Conservation (phyloP, 78 protist genomes). For the Dictyostelium citrinum region DNA sequence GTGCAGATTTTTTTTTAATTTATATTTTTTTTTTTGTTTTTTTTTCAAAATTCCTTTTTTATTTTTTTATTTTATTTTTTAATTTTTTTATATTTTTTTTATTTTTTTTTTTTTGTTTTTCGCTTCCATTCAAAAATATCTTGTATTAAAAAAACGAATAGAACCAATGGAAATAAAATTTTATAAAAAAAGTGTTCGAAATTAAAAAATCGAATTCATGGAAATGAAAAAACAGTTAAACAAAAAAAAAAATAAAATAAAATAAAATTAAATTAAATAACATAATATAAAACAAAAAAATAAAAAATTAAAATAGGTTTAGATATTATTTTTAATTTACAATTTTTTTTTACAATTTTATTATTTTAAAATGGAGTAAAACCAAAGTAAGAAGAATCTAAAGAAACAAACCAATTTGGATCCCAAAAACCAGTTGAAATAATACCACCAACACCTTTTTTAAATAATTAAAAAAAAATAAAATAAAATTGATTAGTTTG, state of each 20-base stretch:
- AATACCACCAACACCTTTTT: constrained; percentile 36
- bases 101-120: neutral
- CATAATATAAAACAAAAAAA: neutral
- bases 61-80: neutral
- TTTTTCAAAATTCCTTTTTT: neutral
- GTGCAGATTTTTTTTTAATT: neutral
- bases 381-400: constrained; percentile 17
- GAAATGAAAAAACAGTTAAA: no score
- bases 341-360: neutral
- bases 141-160: neutral
- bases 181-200: neutral
- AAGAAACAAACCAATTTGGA: neutral
- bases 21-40: neutral
- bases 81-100: neutral
- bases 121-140: neutral
- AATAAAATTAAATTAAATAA: neutral
- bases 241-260: no score
- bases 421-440: constrained; percentile 22
- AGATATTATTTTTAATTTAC: neutral
- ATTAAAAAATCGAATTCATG: neutral
- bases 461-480: neutral
- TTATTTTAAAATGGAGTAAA: neutral
- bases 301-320: neutral
- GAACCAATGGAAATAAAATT: neutral
- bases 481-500: neutral